Base-by-base conservation (phyloP, 306 rosid genomes). In the Inga laurina region DNA sequence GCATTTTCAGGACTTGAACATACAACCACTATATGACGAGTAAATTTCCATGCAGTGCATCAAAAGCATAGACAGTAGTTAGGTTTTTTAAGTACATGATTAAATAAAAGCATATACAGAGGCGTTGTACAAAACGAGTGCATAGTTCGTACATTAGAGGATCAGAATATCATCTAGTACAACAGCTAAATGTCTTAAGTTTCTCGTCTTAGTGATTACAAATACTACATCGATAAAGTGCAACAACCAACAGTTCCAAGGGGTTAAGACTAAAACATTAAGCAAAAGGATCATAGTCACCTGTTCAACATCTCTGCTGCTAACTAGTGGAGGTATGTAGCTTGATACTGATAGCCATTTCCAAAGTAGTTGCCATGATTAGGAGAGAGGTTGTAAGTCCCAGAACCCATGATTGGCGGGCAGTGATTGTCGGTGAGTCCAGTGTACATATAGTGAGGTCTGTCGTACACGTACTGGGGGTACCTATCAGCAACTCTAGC, bases 401-500 rank as follows among this genome's bases (percentile, higher is more conserved):
- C 97, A 54, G 97, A 84, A 79, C 90, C 91, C 83, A 92, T 15
- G 75, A 89, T 78, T 14, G 97, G 80, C 2, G 96, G 90, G 67
- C 94, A 92, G 69, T 96, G 97, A 83, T 83, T 89, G 79, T 96
- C 98, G 52, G 88, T 86, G 32, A 94, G 97, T 67, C 85, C 97
- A 1, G 92, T 83, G 82, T 93, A 92, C 82, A 92, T 85, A 86
- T 91, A 93, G 30, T 93, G 89, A 34, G 95, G 89, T 65, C 94
- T 84, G 69, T 96, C 97, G 24, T 95, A 95, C 61, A 91, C 67
- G 51, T 90, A 93, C 84, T 87, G 99, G 0, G 92, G 97, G 66
- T 93, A 93, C 97, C 98, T 93, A 78, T 93, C 99, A 77, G 93
- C 88, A 68, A 92, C 93, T 90, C 99, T 85, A 82, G 88, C 90